A percentile compares a stretch with the other conserved stretches of the same genome.
Conservation (phyloP, 805 yeast genomes). For the Cyberlindnera euphorbiae region DNA sequence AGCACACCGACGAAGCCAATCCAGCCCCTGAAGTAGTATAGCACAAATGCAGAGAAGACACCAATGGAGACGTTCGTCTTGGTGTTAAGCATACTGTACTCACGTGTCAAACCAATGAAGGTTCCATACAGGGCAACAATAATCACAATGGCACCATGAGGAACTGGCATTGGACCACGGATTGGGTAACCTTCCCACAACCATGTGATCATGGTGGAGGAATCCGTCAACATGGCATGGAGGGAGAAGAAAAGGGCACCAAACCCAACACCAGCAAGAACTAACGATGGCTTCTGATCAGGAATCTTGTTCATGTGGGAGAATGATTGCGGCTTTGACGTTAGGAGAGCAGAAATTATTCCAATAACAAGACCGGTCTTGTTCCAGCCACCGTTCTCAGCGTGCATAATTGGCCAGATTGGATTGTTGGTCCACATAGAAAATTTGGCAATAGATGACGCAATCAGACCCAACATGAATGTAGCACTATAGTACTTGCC, state of each 20-base stretch:
- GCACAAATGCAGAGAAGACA: constrained; percentile 32
- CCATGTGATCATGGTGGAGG: constrained; percentile 87
- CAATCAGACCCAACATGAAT: constrained; percentile 64
- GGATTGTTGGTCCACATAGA: constrained; percentile 85
- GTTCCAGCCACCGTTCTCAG: constrained; percentile 82
- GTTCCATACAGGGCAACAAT: constrained; percentile 54
- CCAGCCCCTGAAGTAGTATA: constrained; percentile 61
- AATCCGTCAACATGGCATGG: constrained; percentile 73
- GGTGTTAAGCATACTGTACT: constrained; percentile 14
- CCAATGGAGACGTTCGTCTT: constrained; percentile 42
- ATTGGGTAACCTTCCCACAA: constrained; percentile 94
- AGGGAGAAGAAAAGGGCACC: constrained; percentile 72
- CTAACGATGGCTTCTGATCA: constrained; percentile 30
- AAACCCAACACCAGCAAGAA: constrained; percentile 60
- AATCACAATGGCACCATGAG: constrained; percentile 67
- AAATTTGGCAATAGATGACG: constrained; percentile 71
- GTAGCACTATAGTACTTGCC: constrained; percentile 40
- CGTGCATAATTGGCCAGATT: constrained; percentile 91
- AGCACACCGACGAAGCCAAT: constrained; percentile 71
- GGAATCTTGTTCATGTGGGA: not conserved
- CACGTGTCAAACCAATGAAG: constrained; percentile 34
- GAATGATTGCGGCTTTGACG: constrained; percentile 34
- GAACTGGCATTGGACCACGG: constrained; percentile 80
- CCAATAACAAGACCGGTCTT: constrained; percentile 63
- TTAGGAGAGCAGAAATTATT: constrained; percentile 53